phyloP scores from a whole-genome alignment of 2,329 filamentous ascomycete species.

The Alternaria sp. region DNA sequence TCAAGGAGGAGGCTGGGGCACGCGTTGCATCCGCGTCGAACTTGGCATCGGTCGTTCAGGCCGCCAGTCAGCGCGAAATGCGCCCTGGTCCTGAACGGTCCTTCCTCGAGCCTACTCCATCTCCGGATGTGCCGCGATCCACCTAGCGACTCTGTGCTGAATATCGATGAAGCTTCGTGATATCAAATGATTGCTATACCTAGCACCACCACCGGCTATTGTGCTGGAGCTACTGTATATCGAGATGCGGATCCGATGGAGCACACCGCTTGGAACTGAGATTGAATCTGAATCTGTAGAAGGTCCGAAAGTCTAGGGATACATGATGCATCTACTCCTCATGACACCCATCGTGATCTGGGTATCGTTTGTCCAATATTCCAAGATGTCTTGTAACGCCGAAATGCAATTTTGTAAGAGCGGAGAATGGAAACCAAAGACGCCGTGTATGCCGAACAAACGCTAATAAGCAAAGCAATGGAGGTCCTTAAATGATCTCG shows the following conservation, averaged over 20 bases:
- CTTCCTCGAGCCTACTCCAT: background rate
- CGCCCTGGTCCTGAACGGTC: background rate
- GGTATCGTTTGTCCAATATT: conserved; percentile 5
- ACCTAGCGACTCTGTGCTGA: background rate
- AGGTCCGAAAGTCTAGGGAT: conserved; percentile 4
- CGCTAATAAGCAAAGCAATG: background rate
- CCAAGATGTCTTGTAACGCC: conserved; percentile 9
- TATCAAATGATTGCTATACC: background rate
- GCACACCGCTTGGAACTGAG: background rate
- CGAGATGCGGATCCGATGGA: conserved; percentile 4
- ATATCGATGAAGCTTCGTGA: background rate
- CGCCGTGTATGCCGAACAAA: background rate
- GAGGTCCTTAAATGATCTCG: conserved; percentile 57
- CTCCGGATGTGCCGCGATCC: background rate
- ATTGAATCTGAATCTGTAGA: background rate
- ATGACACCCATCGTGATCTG: background rate
- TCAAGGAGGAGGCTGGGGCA: background rate
- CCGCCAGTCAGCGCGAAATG: background rate
- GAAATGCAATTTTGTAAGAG: conserved; percentile 11
- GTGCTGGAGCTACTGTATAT: background rate
- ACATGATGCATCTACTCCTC: background rate
- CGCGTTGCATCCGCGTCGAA: background rate
- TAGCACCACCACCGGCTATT: background rate
- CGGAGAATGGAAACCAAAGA: conserved; percentile 4
- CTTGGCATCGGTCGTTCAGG: background rate